Base-by-base conservation (phyloP, 2,329 filamentous ascomycete species). In the Drechslera avenae region DNA sequence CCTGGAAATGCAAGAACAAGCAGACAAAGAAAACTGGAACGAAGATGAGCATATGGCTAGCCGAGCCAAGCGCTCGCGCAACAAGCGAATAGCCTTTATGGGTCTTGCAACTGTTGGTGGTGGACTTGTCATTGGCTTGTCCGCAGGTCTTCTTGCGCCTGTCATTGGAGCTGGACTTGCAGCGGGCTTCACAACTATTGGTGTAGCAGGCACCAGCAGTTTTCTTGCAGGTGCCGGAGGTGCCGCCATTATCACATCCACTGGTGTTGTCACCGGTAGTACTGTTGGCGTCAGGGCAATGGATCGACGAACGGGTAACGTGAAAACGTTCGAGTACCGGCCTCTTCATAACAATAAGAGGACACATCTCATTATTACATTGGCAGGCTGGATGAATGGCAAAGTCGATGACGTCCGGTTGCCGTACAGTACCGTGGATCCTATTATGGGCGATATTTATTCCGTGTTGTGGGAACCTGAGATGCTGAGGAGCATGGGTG, bases 341-440 rank as follows among this genome's bases (percentile, higher is more conserved):
- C 94, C 94, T 5, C 78, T 99, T 37, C 92, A 97, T 78, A 99
- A 99, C 77, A 97, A 97, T 75, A 99, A 99, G 76, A 83, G 92
- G 50, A 90, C 97, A 32, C 97, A 99, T 64, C 82, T 99, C 23
- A 94, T 99, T 57, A 86, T 99, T 32, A 97, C 94, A 0, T 85
- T 99, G 23, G 91, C 93, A 0, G 94, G 94, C 3, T 99, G 94
- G 94, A 95, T 99, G 89, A 97, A 91, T 33, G 94, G 95, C 66
- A 97, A 96, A 69, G 87, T 96, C 45, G 94, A 99, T 75, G 94
- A 99, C 72, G 92, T 99, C 41, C 89, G 94, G 53, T 76, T 99
- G 66, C 94, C 94, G 6, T 99, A 89, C 75, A 97, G 91, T 77
- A 99, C 95, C 0, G 88, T 99, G 5, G 92, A 99, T 72, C 91